phyloP scores from a whole-genome alignment of 2,329 filamentous ascomycete species.

The Diaporthe sp. region DNA sequence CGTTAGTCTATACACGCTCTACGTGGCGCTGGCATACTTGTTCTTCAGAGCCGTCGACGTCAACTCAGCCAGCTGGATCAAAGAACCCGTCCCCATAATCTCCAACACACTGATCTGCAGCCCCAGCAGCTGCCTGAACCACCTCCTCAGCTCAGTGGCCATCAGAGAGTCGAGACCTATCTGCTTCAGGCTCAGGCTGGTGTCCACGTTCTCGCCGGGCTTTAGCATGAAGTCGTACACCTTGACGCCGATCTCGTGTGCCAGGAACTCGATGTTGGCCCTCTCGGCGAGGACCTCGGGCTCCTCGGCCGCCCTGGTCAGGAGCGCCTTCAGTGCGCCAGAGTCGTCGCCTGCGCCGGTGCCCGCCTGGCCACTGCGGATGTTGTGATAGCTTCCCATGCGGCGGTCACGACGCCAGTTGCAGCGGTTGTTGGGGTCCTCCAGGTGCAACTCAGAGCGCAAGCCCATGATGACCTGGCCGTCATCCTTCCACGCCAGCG shows the following conservation, averaged over 20 bases:
- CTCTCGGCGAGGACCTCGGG: background rate
- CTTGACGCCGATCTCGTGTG: constrained; percentile 7
- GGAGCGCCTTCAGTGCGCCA: background rate
- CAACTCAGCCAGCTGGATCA: background rate
- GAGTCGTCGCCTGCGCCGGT: background rate
- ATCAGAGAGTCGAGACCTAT: constrained; percentile 6
- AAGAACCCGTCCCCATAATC: constrained; percentile 4
- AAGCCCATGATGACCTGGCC: constrained; percentile 1
- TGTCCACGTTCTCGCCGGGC: background rate
- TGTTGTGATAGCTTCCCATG: constrained; percentile 1
- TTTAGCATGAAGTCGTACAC: background rate
- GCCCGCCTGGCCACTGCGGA: background rate
- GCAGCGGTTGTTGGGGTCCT: constrained; percentile 3
- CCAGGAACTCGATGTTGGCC: background rate
- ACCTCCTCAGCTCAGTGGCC: constrained; percentile 5
- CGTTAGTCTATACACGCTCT: background rate
- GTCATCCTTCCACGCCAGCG: background rate
- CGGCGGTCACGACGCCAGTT: background rate
- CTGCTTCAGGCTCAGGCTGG: background rate
- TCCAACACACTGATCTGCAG: background rate
- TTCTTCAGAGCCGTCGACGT: background rate
- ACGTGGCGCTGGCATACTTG: background rate
- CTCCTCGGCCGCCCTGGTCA: background rate
- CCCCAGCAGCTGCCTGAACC: constrained; percentile 1
- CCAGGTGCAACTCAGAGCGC: background rate